Base-by-base conservation (phyloP, 1,284 basidiomycete genomes). In the Trichosporon asahii region DNA sequence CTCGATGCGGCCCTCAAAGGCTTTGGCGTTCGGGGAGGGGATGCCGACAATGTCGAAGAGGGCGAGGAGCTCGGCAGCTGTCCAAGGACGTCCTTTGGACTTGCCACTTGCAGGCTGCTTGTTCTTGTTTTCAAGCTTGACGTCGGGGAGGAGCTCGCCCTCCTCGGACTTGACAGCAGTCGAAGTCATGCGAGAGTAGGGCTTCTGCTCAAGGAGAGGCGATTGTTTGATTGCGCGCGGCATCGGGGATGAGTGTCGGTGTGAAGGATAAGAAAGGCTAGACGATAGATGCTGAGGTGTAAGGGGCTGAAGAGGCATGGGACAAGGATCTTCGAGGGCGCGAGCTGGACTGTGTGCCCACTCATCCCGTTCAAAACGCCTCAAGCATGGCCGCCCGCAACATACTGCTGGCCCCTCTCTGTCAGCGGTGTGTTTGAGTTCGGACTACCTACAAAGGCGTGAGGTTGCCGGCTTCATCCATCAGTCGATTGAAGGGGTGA, bases 401-500 rank as follows among this genome's bases (percentile, higher is more conserved):
- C 72, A 49, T 78, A 78, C 68, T 76, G 76, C 27, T 71, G 66
- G 3, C 77, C 77, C 21, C 77, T 78, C 61, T n/a, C 76, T 76
- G 66, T n/a, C 23, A 25, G 60, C 44, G 49, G 29, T n/a, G n/a
- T 9, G 31, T 60, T 35, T 44, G 63, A 21, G 2, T 8, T 9
- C 14, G 23, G 15, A 2, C 18, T 35, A 23, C 78, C 69, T 53
- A 81, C 79, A 80, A 35, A 6, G 71, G 57, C 0, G 80, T 81
- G 15, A 79, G 23, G 18, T 72, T 67, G 3, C 79, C 79, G 18
- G 49, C 49, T 1, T 60, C 64, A 66, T 78, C 76, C 75, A 81
- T 76, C 53, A 81, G 71, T 11, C 79, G 66, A 71, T 81, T 81
- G 18, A 72, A 67, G 35, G 76, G 75, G 35, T 75, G 68, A 14